Conservation (phyloP, 2,329 filamentous ascomycete genomes). For the Aspergillus terreus region DNA sequence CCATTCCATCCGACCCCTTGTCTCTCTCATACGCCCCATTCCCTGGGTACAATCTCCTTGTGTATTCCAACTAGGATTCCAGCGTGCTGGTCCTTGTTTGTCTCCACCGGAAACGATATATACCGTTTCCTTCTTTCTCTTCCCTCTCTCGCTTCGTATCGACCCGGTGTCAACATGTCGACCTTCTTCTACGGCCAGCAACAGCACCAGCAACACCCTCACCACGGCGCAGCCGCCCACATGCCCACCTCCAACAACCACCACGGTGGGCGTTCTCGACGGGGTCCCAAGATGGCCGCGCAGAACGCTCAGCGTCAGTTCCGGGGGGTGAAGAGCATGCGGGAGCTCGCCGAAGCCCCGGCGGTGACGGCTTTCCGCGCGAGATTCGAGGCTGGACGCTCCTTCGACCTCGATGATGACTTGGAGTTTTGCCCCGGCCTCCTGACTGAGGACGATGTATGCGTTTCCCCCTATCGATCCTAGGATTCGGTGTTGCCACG, state of each 20-base stretch:
- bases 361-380: conserved; percentile 74
- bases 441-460: conserved; percentile 88
- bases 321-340: conserved; percentile 78
- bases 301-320: conserved; percentile 86
- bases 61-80: conserved; percentile 10
- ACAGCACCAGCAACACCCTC: conserved; percentile 40
- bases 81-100: conserved; percentile 21
- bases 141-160: conserved; percentile 13
- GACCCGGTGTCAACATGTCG: conserved; percentile 37
- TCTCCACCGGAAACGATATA: conserved; percentile 16
- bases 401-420: conserved; percentile 94
- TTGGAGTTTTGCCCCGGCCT: conserved; percentile 92
- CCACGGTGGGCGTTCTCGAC: conserved; percentile 79
- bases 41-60: conserved; percentile 12
- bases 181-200: conserved; percentile 47
- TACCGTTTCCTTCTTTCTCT: conserved; percentile 10
- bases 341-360: conserved; percentile 77
- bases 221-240: conserved; percentile 51
- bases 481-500: neutral
- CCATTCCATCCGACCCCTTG: conserved; percentile 17
- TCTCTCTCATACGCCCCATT: conserved; percentile 20
- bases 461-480: conserved; percentile 17
- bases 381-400: conserved; percentile 85
- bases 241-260: conserved; percentile 64
- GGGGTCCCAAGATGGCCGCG: conserved; percentile 73